Evolutionary conservation across 2,329 filamentous ascomycete species (phyloP), one percentile per base, ranked within the genome.

Genomic region (Pseudocercospora cruenta): DNA sequence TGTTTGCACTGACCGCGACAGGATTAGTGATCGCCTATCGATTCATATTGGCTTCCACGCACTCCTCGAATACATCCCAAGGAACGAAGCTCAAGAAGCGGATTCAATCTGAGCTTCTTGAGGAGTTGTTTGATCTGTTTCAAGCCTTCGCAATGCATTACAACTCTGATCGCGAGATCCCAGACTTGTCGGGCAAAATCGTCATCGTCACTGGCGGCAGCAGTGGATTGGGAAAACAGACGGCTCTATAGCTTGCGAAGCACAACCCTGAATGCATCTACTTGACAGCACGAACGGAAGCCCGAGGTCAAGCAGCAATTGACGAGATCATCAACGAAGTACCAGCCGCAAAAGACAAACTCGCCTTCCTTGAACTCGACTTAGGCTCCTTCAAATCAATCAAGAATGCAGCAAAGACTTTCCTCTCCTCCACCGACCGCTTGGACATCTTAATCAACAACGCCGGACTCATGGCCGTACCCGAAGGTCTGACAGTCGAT

Each of bases 231-330:
- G 74, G 73, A n/a, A 55, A 57, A 58, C 67, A 83, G 69, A 81
- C 82, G 9, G 73, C 84, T 58, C 72, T 79, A 45, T 78, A 82
- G 62, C 78, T 86, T 33, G 81, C 81, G n/a, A 78, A 78, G 64
- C 85, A 87, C 71, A 26, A 26, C 24, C 24, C 24, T 3, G 5
- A 26, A 26, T 26, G 24, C 24, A 26, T 26, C 2, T 26, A 26
- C 24, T 5, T 26, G 24, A 26, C 24, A 3, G 24, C 24, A 74
- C 66, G 74, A 31, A 71, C 83, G 3, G 82, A 84, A 51, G 78
- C 80, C 54, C 81, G 81, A 9, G 81, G 78, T 28, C 76, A 80
- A 6, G 78, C 81, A 8, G 82, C 86, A 43, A 74, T 81, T 10
- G 75, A 78, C 1, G 78, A 82, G 66, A 72, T 81, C 67, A 58